phyloP scores from a whole-genome alignment of 257 asterid species.

The Coffea eugenioides region DNA sequence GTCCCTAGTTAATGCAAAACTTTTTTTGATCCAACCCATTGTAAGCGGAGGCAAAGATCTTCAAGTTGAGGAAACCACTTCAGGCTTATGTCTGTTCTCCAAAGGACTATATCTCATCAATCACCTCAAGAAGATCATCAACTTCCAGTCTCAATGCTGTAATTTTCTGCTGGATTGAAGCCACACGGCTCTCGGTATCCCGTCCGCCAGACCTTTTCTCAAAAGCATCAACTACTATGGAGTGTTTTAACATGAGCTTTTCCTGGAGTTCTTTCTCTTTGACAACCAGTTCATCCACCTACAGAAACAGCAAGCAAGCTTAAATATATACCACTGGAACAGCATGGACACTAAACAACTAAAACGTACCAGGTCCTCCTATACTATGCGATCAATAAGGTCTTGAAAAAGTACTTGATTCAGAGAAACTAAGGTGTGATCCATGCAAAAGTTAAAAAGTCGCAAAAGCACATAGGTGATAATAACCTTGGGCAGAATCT shows the following conservation, averaged over 20 bases:
- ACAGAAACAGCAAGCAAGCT: slow-evolving; percentile 6
- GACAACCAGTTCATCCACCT: slow-evolving; percentile 82
- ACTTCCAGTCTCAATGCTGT: slow-evolving; percentile 78
- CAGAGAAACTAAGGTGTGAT: not conserved
- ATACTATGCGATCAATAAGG: not conserved
- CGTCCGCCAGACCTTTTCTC: slow-evolving; percentile 82
- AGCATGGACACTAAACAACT: not conserved
- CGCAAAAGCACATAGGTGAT: slow-evolving; percentile 15
- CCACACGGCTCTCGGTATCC: slow-evolving; percentile 76
- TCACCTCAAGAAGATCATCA: slow-evolving; percentile 77
- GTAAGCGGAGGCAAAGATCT: not conserved
- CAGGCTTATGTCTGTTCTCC: not conserved
- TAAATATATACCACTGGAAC: too few species aligned
- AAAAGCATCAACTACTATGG: slow-evolving; percentile 67
- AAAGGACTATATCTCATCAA: slow-evolving; percentile 65
- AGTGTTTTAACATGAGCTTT: slow-evolving; percentile 81
- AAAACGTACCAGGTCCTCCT: not conserved
- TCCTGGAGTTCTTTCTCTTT: slow-evolving; percentile 93
- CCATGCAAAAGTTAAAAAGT: not conserved
- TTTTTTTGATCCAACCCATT: not conserved
- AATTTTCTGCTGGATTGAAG: slow-evolving; percentile 77
- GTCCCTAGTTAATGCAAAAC: slow-evolving; percentile 4
- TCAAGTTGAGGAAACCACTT: slow-evolving; percentile 3
- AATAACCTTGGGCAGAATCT: slow-evolving; percentile 71
- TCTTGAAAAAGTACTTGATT: not conserved